Evolutionary conservation across 2,329 filamentous ascomycete genomes (phyloP).

Genomic region (Anthostomella pinea): DNA sequence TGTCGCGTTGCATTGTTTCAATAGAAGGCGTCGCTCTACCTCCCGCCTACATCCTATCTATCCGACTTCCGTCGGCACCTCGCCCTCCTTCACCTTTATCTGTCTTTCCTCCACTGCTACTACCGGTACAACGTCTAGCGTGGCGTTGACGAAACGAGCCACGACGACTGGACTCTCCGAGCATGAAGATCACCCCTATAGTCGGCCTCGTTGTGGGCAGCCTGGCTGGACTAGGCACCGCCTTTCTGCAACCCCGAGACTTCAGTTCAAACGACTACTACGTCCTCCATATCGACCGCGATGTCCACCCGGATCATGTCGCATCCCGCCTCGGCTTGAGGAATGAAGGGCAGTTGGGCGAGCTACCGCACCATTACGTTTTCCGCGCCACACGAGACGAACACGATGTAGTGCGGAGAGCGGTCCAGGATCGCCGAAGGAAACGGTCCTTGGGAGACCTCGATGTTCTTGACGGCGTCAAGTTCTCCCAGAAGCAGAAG

Average conservation of each 20-base stretch:
- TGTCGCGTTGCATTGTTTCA: no score
- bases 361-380: constrained; percentile 77
- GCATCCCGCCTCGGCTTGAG: constrained; percentile 70
- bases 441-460: constrained; percentile 53
- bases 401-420: constrained; percentile 56
- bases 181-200: constrained; percentile 53
- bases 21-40: constrained; percentile 5
- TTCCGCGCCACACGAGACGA: constrained; percentile 70
- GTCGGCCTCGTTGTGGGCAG: constrained; percentile 48
- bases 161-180: constrained; percentile 10
- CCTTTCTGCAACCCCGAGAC: constrained; percentile 58
- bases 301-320: constrained; percentile 64
- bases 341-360: constrained; percentile 78
- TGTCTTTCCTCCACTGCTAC: no score
- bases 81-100: no score
- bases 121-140: no score
- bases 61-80: not conserved
- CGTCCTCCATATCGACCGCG: constrained; percentile 75
- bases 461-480: constrained; percentile 69
- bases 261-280: constrained; percentile 89
- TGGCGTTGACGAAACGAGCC: no score
- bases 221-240: constrained; percentile 47
- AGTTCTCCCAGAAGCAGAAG: constrained; percentile 73
- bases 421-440: constrained; percentile 53
- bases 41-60: constrained; percentile 1